These are phyloP conservation scores for Scutellaria baicalensis DNA, from an alignment of 257 asterid species.

Conservation along the genomic window DNA sequence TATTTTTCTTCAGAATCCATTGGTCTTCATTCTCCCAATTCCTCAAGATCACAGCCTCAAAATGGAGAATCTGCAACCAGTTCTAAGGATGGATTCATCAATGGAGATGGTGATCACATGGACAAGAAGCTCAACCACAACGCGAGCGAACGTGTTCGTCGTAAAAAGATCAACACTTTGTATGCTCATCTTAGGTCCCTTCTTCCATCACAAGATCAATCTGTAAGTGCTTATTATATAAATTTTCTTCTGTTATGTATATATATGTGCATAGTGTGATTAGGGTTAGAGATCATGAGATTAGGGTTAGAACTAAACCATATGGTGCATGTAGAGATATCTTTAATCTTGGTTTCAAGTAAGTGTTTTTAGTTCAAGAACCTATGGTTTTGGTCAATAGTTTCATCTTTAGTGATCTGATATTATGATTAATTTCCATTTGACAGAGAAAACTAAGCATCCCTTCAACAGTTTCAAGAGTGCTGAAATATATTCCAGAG, in stretches of 20 bases:
- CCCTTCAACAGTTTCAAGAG: slow-evolving; percentile 52
- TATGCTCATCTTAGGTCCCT: slow-evolving; percentile 58
- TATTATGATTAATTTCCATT: not conserved
- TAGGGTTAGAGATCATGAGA: not conserved
- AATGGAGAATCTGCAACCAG: not conserved
- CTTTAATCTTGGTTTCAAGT: too few relatives aligned
- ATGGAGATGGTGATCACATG: not conserved
- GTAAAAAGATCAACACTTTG: slow-evolving; percentile 48
- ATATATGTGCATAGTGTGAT: too few relatives aligned
- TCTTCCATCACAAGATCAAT: slow-evolving; percentile 55
- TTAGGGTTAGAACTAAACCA: too few relatives aligned
- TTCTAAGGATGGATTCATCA: not conserved
- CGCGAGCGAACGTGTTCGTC: slow-evolving; percentile 75
- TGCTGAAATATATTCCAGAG: slow-evolving; percentile 68
- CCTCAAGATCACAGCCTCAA: not conserved
- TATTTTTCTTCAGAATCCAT: slow-evolving; percentile 24
- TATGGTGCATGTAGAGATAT: too few relatives aligned
- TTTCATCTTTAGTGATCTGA: too few relatives aligned
- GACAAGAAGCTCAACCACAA: slow-evolving; percentile 65
- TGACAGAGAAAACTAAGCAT: slow-evolving; percentile 61
- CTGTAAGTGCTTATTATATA: not conserved
- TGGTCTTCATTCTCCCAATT: slow-evolving; percentile 22
- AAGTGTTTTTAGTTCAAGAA: too few relatives aligned
- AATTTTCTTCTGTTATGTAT: too few relatives aligned
- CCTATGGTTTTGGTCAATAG: too few relatives aligned